Evolutionary conservation across 495 filamentous ascomycete genomes (phyloP).

Genomic region (Umbilicaria muhlenbergii): DNA sequence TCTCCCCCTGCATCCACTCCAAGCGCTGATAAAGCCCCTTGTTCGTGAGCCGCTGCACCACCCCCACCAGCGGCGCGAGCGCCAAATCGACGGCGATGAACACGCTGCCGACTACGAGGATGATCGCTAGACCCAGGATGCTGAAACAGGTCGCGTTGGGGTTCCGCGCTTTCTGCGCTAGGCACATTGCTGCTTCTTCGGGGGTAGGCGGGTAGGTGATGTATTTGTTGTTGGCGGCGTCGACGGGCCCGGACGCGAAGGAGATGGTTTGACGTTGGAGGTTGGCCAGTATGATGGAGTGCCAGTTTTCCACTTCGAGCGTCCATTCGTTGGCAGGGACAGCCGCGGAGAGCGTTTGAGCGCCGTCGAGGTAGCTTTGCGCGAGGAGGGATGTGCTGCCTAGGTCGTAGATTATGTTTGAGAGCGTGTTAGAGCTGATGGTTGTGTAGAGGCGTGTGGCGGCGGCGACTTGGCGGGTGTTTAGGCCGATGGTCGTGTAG

Average conservation of each 20-base stretch:
- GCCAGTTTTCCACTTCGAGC: constrained; percentile 16
- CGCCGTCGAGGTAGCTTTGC: too few species aligned
- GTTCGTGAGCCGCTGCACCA: background rate
- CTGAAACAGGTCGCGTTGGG: constrained; percentile 9
- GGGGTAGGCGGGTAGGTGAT: background rate
- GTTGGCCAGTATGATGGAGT: constrained; percentile 13
- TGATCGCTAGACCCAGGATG: constrained; percentile 13
- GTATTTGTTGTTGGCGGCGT: background rate
- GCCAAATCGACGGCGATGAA: constrained; percentile 13
- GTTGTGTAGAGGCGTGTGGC: too few species aligned
- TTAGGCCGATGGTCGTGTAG: too few species aligned
- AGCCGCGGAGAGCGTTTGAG: too few species aligned
- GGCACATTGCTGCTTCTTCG: constrained; percentile 6
- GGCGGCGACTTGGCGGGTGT: too few species aligned
- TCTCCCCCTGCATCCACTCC: constrained; percentile 14
- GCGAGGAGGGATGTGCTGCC: too few species aligned
- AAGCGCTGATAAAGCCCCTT: constrained; percentile 6
- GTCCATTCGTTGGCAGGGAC: constrained; percentile 19
- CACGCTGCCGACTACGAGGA: constrained; percentile 12
- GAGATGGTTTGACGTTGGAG: constrained; percentile 12
- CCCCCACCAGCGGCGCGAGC: constrained; percentile 4
- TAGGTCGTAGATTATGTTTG: too few species aligned
- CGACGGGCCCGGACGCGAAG: constrained; percentile 13
- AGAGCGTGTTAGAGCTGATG: too few species aligned
- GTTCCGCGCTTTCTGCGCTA: constrained; percentile 3